Conservation (phyloP, 2,329 filamentous ascomycete genomes). For the Xenosphaeropsis pyriputrescens region DNA sequence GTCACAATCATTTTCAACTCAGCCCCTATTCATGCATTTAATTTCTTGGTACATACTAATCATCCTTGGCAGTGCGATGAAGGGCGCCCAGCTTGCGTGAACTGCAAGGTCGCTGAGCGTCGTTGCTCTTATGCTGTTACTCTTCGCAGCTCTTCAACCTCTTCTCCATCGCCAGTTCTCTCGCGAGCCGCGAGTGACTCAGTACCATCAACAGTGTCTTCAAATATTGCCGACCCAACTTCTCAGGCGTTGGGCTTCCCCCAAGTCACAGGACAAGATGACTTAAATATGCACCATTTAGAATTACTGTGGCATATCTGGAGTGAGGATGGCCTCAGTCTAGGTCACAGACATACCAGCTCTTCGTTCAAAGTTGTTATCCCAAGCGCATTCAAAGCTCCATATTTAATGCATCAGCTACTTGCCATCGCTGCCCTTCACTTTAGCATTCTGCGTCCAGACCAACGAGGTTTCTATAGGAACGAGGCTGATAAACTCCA, state of each 20-base stretch:
- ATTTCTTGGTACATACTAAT: not conserved
- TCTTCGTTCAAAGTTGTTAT: constrained; percentile 1
- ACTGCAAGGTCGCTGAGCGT: constrained; percentile 13
- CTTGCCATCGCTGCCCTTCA: constrained; percentile 17
- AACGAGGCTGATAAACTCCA: constrained; percentile 16
- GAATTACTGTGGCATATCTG: no score
- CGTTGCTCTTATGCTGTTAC: constrained; percentile 5
- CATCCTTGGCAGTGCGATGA: constrained; percentile 17
- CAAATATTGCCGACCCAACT: no score
- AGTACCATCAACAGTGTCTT: no score
- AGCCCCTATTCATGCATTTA: no score
- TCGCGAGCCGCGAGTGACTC: no score
- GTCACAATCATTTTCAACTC: not conserved
- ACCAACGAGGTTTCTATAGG: constrained; percentile 8
- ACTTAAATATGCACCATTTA: no score
- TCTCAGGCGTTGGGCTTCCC: no score
- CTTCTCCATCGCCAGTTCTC: no score
- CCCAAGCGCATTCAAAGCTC: constrained; percentile 1
- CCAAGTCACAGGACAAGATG: no score
- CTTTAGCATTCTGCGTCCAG: constrained; percentile 10
- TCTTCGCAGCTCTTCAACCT: not conserved
- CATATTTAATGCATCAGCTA: constrained; percentile 15
- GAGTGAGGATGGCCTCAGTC: no score
- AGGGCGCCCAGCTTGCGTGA: constrained; percentile 17
- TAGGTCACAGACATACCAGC: no score